These are phyloP conservation scores for Suhomyces maxii DNA, from an alignment of 1,139 yeast genomes.

Conservation along the genomic window DNA sequence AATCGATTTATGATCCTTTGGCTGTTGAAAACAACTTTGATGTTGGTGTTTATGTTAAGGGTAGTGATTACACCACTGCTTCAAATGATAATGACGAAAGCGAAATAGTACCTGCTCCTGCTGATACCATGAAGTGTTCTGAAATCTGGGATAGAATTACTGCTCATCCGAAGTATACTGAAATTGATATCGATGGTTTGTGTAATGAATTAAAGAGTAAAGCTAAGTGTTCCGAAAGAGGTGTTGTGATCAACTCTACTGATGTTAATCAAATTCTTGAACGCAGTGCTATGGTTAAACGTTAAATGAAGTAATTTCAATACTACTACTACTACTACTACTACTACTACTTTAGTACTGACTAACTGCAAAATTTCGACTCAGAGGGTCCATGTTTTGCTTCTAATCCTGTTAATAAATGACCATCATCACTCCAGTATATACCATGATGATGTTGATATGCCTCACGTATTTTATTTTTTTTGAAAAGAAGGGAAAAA, in stretches of 20 bases:
- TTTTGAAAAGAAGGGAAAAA: no score
- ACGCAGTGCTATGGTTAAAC: slow-evolving; percentile 30
- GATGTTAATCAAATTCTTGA: slow-evolving; percentile 72
- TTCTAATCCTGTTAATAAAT: neutral
- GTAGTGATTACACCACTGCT: slow-evolving; percentile 1
- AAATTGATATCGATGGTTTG: slow-evolving; percentile 88
- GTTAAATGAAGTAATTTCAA: slow-evolving; percentile 5
- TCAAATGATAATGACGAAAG: slow-evolving; percentile 24
- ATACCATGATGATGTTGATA: neutral
- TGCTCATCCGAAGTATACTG: slow-evolving; percentile 89
- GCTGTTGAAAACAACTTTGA: slow-evolving; percentile 30
- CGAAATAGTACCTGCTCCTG: slow-evolving; percentile 56
- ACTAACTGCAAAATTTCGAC: neutral
- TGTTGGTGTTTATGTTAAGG: slow-evolving; percentile 40
- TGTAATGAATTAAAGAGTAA: slow-evolving; percentile 84
- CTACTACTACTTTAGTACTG: neutral
- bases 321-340: neutral
- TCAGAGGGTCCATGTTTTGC: neutral
- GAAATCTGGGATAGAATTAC: slow-evolving; percentile 97
- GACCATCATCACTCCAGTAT: neutral
- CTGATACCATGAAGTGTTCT: slow-evolving; percentile 65
- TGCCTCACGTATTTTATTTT: no score
- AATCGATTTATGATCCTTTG: slow-evolving; percentile 68
- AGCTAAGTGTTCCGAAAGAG: slow-evolving; percentile 94
- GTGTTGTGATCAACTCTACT: slow-evolving; percentile 77